These are phyloP conservation scores for Fagopyrum homotropicum DNA, from an alignment of 148 eudicot genomes.

Conservation along the genomic window DNA sequence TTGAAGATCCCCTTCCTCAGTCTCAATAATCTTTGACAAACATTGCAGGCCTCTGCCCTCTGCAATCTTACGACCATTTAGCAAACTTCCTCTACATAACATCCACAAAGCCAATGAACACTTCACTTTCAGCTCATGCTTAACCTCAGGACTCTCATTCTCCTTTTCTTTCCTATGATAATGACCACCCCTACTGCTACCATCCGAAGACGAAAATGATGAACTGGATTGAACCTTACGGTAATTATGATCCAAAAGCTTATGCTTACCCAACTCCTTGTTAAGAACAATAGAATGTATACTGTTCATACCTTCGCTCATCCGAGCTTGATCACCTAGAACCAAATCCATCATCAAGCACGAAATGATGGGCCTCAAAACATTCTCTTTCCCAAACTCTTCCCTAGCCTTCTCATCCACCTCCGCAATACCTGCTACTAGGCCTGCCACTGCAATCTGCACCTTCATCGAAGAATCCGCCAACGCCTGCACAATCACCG, in stretches of 20 bases:
- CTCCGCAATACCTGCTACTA: slow-evolving; percentile 60
- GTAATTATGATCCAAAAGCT: slow-evolving; percentile 12
- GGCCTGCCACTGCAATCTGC: slow-evolving; percentile 44
- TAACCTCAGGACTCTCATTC: slow-evolving; percentile 44
- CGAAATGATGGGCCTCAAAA: slow-evolving; percentile 50
- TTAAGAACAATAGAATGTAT: slow-evolving; percentile 54
- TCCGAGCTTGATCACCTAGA: slow-evolving; percentile 37
- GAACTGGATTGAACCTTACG: slow-evolving; percentile 28
- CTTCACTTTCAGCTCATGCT: slow-evolving; percentile 37
- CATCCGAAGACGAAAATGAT: slow-evolving; percentile 29
- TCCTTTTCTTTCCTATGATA: slow-evolving; percentile 39
- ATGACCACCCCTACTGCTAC: slow-evolving; percentile 23
- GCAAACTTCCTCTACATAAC: slow-evolving; percentile 44
- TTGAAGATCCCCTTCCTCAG: slow-evolving; percentile 49
- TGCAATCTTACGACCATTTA: slow-evolving; percentile 64
- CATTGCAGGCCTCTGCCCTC: slow-evolving; percentile 71
- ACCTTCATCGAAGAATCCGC: slow-evolving; percentile 47
- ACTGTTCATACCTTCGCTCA: slow-evolving; percentile 30
- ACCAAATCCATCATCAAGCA: slow-evolving; percentile 45
- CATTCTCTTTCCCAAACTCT: slow-evolving; percentile 68
- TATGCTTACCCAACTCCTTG: slow-evolving; percentile 36
- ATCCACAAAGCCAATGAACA: slow-evolving; percentile 64
- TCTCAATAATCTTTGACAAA: slow-evolving; percentile 63
- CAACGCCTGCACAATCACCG: slow-evolving; percentile 42
- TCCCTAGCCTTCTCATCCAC: slow-evolving; percentile 52